A percentile compares a stretch with the other conserved stretches of the same genome.
Evolutionary conservation across 306 rosid genomes (phyloP).

Genomic region (Lathyrus aphaca): DNA sequence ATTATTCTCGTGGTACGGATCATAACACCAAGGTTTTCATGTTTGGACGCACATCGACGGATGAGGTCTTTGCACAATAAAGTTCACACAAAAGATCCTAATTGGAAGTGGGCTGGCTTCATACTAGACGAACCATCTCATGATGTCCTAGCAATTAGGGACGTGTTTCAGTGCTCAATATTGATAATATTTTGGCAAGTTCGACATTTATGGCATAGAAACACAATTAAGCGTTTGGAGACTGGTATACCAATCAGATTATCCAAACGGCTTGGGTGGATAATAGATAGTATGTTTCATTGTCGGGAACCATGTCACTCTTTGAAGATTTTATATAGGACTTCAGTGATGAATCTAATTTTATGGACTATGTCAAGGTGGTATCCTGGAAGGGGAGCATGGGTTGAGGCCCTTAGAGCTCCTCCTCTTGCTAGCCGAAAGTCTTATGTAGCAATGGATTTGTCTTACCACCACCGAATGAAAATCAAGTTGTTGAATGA

Average conservation of each 20-base stretch:
- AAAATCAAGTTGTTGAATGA: constrained; percentile 76
- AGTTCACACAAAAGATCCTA: no score
- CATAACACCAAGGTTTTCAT: no score
- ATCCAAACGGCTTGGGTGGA: constrained; percentile 60
- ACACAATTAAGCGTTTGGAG: constrained; percentile 53
- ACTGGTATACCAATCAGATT: constrained; percentile 66
- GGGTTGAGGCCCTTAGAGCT: constrained; percentile 65
- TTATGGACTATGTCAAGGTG: no score
- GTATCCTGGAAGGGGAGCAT: constrained; percentile 77
- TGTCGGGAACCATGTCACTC: constrained; percentile 54
- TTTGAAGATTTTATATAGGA: constrained; percentile 76
- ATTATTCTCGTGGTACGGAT: no score
- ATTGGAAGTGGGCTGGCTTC: no score
- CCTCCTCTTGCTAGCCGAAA: constrained; percentile 41
- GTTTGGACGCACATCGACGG: no score
- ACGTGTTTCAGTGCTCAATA: no score
- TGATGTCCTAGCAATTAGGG: no score
- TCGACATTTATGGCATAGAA: constrained; percentile 44
- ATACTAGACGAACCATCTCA: no score
- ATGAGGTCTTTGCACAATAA: no score
- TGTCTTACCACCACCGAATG: constrained; percentile 79
- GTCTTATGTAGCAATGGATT: constrained; percentile 78
- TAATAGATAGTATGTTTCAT: constrained; percentile 61
- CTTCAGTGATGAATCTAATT: constrained; percentile 68
- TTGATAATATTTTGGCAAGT: constrained; percentile 81